phyloP scores from a whole-genome alignment of 495 filamentous ascomycete genomes.

The Lichina pygmaea region DNA sequence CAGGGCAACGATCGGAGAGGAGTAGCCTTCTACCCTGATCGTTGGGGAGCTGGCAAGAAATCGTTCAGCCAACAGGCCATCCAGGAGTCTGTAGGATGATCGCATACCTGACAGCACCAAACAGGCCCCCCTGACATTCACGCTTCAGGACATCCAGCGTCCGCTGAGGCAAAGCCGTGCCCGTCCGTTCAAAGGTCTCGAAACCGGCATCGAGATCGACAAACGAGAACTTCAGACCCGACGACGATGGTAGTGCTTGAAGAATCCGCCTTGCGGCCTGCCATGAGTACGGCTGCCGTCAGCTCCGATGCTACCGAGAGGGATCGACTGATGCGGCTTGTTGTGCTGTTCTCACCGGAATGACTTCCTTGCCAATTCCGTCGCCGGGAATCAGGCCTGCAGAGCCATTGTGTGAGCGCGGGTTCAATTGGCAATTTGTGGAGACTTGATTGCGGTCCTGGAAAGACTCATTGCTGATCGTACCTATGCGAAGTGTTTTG shows the following conservation, averaged over 20 bases:
- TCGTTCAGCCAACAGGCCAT: not conserved
- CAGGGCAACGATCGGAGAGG: conserved; percentile 86
- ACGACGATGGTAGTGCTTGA: conserved; percentile 59
- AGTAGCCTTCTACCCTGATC: conserved; percentile 76
- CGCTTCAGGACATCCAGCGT: conserved; percentile 63
- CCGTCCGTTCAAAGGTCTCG: conserved; percentile 72
- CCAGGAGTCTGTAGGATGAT: not conserved
- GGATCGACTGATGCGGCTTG: conserved; percentile 1
- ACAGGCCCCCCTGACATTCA: conserved; percentile 88
- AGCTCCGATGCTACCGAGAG: not conserved
- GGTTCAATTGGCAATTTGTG: not conserved
- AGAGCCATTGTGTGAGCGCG: conserved; percentile 8
- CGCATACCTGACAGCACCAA: conserved; percentile 61
- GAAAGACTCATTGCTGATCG: conserved; percentile 3
- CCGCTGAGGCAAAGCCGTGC: conserved; percentile 63
- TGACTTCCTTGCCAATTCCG: conserved; percentile 95
- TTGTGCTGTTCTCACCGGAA: conserved; percentile 28
- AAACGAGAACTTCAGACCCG: conserved; percentile 82
- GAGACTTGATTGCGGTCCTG: not conserved
- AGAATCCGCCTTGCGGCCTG: conserved; percentile 67
- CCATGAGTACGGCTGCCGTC: conserved; percentile 1
- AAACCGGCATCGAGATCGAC: conserved; percentile 77
- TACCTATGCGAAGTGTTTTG: conserved; percentile 29
- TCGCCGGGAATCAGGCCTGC: conserved; percentile 88
- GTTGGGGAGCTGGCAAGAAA: conserved; percentile 39